phyloP scores from a whole-genome alignment of 2,329 filamentous ascomycete species.

The Colletotrichum scovillei region DNA sequence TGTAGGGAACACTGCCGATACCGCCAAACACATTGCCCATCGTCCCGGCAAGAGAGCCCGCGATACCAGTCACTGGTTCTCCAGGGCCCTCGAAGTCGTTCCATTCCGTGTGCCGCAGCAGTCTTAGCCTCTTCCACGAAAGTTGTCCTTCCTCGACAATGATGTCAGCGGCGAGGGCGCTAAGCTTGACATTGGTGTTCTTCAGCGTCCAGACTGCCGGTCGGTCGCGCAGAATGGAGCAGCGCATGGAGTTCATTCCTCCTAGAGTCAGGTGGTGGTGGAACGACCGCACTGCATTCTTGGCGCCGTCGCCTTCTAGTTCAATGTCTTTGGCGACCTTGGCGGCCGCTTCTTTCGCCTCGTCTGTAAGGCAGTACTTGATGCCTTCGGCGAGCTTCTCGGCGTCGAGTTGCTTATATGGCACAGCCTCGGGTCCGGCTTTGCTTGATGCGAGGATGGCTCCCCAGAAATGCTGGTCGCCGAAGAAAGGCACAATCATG shows the following conservation, averaged over 20 bases:
- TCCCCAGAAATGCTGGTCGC: slow-evolving; percentile 84
- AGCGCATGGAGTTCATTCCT: slow-evolving; percentile 69
- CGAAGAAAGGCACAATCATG: slow-evolving; percentile 84
- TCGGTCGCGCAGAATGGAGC: slow-evolving; percentile 71
- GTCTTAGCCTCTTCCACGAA: slow-evolving; percentile 70
- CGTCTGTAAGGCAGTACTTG: slow-evolving; percentile 71
- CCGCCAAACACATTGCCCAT: slow-evolving; percentile 71
- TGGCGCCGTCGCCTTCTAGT: slow-evolving; percentile 73
- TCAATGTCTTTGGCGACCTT: slow-evolving; percentile 72
- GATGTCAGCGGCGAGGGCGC: slow-evolving; percentile 73
- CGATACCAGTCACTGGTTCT: slow-evolving; percentile 76
- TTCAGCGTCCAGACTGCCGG: slow-evolving; percentile 76
- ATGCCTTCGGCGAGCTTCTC: slow-evolving; percentile 79
- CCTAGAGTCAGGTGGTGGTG: slow-evolving; percentile 68
- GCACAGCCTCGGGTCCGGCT: slow-evolving; percentile 74
- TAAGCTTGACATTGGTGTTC: slow-evolving; percentile 68
- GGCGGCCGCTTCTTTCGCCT: slow-evolving; percentile 67
- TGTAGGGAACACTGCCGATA: slow-evolving; percentile 71
- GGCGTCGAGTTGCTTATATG: slow-evolving; percentile 73
- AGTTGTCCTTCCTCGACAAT: slow-evolving; percentile 71
- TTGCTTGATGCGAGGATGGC: slow-evolving; percentile 72
- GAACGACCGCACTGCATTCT: slow-evolving; percentile 76
- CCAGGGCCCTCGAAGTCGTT: slow-evolving; percentile 82
- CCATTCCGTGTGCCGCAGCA: slow-evolving; percentile 77
- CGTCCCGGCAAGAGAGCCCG: slow-evolving; percentile 70